These are phyloP conservation scores for Corylus americana DNA, from an alignment of 306 rosid species.

Conservation along the genomic window DNA sequence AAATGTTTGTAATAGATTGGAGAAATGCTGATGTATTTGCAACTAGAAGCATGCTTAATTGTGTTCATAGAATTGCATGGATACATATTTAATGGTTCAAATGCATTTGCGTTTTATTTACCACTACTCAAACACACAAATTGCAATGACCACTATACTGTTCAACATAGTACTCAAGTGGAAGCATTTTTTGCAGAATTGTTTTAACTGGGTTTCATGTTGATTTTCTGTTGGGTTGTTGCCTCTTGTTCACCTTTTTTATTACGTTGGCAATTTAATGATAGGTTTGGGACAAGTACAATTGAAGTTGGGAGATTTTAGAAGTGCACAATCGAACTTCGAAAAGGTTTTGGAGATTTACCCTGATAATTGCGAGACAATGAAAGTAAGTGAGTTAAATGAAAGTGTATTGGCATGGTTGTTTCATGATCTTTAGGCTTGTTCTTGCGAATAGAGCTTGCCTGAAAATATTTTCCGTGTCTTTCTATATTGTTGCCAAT, in stretches of 20 bases:
- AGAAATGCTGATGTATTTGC: conserved; percentile 15
- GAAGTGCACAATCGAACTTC: conserved; percentile 85
- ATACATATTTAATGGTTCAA: neutral
- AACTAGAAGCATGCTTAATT: conserved; percentile 3
- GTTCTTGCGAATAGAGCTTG: neutral
- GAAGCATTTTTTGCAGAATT: conserved; percentile 14
- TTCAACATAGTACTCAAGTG: conserved; percentile 27
- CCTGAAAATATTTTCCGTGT: neutral
- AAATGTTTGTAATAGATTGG: neutral
- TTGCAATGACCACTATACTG: conserved; percentile 2
- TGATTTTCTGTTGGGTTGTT: conserved; percentile 13
- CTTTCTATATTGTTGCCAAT: neutral
- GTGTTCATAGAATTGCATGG: conserved; percentile 6
- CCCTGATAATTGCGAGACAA: conserved; percentile 89
- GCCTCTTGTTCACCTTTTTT: conserved; percentile 14
- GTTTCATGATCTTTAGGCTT: conserved; percentile 13
- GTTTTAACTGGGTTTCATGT: conserved; percentile 12
- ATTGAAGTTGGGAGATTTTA: conserved; percentile 90
- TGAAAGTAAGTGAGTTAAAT: conserved; percentile 68
- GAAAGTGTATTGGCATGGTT: conserved; percentile 5
- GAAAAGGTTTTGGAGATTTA: conserved; percentile 91
- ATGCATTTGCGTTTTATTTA: neutral
- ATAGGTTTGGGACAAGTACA: conserved; percentile 98
- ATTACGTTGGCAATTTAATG: conserved; percentile 28
- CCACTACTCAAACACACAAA: conserved; percentile 4